These are phyloP conservation scores for Taxawa tesnikishii DNA, from an alignment of 2,329 filamentous ascomycete genomes.

Conservation along the genomic window DNA sequence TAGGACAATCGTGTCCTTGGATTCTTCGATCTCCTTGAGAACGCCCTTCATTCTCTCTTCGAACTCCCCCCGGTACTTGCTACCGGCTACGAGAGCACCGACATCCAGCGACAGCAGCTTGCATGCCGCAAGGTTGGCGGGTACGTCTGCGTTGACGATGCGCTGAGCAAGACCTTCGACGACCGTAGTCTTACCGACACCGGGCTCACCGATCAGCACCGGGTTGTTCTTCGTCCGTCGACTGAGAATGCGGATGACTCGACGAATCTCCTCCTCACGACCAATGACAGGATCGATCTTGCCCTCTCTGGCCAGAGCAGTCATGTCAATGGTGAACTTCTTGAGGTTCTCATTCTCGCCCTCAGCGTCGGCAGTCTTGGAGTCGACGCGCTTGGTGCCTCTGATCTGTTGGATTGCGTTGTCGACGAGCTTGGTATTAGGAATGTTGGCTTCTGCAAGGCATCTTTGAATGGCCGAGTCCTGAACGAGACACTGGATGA, in stretches of 20 bases:
- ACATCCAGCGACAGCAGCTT: conserved; percentile 91
- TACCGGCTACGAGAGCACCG: conserved; percentile 86
- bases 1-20: conserved; percentile 91
- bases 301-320: conserved; percentile 85
- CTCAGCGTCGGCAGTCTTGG: conserved; percentile 88
- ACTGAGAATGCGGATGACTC: conserved; percentile 83
- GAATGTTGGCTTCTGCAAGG: conserved; percentile 78
- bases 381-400: conserved; percentile 86
- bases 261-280: conserved; percentile 86
- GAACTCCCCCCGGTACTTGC: conserved; percentile 97
- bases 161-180: conserved; percentile 91
- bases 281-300: conserved; percentile 98
- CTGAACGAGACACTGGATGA: conserved; percentile 76
- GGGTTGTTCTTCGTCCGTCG: conserved; percentile 97
- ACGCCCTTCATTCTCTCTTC: conserved; percentile 99
- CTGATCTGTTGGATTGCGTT: conserved; percentile 84
- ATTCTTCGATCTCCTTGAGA: conserved; percentile 87
- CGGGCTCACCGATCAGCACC: conserved; percentile 91
- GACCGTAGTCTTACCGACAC: conserved; percentile 97
- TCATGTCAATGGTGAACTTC: conserved; percentile 99
- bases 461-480: conserved; percentile 61
- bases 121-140: conserved; percentile 87
- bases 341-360: conserved; percentile 88
- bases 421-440: conserved; percentile 81
- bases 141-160: conserved; percentile 93